Base-by-base conservation (phyloP, 1,139 yeast genomes). In the Magnusiomyces fungicola region DNA sequence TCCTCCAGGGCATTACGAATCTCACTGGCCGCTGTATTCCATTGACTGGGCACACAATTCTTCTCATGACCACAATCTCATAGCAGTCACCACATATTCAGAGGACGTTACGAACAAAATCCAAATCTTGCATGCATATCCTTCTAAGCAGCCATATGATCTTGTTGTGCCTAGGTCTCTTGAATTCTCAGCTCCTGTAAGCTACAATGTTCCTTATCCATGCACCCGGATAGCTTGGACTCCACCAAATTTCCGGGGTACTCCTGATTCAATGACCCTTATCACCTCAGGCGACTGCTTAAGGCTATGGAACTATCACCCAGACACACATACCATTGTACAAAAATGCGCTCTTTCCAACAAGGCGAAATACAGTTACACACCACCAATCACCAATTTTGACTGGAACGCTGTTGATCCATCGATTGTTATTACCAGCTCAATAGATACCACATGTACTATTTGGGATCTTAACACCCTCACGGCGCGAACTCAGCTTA, bases 381-480 rank as follows among this genome's bases (percentile, higher is more conserved):
- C 48, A 61, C 92, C 95, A 0, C 65, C 63, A 1, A 77, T 92
- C 47, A 90, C 97, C 0, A 83, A 95, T 3, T 88, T 92, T 62
- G 97, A 92, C 66, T 92, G 98, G 97, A 89, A 86, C 69, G 69
- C 74, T 45, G 71, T 75, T 2, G 92, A 87, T 59, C 78, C 88
- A 6, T 77, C 79, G 50, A 68, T 82, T 38, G 76, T 89, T 23
- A 85, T 92, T 43, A 88, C 97, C 1, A 80, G 94, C 53, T 82
- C 94, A 29, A 88, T 92, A 10, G 98, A 92, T 67, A 92, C 98
- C 0, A 92, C 98, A 0, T 92, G 98, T 67, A 90, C 97, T 0
- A 82, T 89, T 2, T 92, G 98, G 97, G 97, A 92, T 66, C 69
- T 88, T 41, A 73, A 71, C 30, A 73, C 80, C 9, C 87, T 86